These are phyloP conservation scores for Syzygium grande DNA, from an alignment of 345 rosid genomes.

Conservation along the genomic window DNA sequence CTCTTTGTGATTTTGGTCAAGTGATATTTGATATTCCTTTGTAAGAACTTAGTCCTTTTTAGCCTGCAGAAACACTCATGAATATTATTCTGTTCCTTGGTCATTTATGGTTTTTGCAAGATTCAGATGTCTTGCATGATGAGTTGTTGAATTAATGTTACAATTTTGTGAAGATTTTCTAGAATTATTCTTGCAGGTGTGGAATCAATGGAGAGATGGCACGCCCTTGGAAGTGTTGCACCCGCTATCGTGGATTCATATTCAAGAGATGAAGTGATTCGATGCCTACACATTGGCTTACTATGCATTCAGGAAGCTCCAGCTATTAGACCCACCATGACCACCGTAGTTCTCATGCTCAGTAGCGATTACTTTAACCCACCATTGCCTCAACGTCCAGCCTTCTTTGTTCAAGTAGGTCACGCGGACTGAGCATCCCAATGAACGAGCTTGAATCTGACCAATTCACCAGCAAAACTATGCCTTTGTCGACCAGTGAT, in stretches of 20 bases:
- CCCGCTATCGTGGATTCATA: conserved; percentile 1
- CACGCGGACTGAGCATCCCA: background rate
- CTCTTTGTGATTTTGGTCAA: background rate
- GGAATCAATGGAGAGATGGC: conserved; percentile 18
- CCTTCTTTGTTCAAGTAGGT: background rate
- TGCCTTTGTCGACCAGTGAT: conserved; percentile 20
- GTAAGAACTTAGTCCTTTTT: no score
- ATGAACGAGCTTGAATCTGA: background rate
- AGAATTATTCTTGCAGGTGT: conserved; percentile 12
- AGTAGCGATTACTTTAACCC: conserved; percentile 4
- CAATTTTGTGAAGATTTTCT: background rate
- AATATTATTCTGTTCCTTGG: no score
- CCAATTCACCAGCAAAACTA: conserved; percentile 7
- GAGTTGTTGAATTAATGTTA: background rate
- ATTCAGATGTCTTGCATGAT: background rate
- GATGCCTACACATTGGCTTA: conserved; percentile 20
- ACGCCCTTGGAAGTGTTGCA: conserved; percentile 6
- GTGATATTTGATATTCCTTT: no score
- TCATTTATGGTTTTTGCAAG: background rate
- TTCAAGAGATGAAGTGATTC: conserved; percentile 13
- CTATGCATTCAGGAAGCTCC: conserved; percentile 21
- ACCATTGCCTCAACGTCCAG: conserved; percentile 8
- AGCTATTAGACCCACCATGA: conserved; percentile 18
- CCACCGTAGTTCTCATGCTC: conserved; percentile 11
- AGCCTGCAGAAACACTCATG: no score